Percentiles rank a stretch among this genome's conserved stretches.
Conservation (phyloP, 1,284 basidiomycete genomes). For the Cutaneotrichosporon mucoides region DNA sequence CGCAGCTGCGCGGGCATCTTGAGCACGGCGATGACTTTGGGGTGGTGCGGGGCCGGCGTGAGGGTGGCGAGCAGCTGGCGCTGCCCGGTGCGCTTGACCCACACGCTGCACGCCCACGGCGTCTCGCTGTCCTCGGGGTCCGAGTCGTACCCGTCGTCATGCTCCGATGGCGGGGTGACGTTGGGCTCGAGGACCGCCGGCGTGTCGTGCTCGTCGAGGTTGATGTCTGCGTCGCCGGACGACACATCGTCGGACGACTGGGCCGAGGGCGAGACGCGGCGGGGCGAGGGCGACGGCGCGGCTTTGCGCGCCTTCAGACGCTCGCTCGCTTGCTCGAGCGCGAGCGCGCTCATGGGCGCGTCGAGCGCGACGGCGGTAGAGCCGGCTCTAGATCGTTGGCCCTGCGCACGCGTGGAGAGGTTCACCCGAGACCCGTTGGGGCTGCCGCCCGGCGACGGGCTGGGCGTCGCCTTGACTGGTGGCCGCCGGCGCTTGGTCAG, state of each 20-base stretch:
- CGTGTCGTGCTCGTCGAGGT: constrained; percentile 7
- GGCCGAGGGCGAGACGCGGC: neutral
- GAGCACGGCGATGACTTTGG: constrained; percentile 85
- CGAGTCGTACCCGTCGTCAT: constrained; percentile 53
- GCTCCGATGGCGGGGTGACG: constrained; percentile 2
- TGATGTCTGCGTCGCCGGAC: neutral
- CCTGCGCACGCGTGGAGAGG: neutral
- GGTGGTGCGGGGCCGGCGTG: constrained; percentile 91
- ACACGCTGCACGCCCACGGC: constrained; percentile 75
- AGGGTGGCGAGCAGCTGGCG: constrained; percentile 60
- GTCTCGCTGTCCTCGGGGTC: constrained; percentile 95
- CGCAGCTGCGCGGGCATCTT: constrained; percentile 82
- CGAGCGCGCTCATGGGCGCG: neutral
- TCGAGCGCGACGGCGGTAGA: neutral
- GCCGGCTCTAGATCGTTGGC: too few species aligned
- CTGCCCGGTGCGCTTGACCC: constrained; percentile 41
- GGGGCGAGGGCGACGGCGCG: neutral
- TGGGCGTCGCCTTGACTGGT: neutral
- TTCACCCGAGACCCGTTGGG: constrained; percentile 4
- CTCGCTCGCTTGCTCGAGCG: neutral
- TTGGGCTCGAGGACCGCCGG: neutral
- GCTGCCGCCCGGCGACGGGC: neutral
- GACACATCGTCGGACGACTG: neutral
- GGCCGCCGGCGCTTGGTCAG: constrained; percentile 1
- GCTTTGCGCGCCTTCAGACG: neutral